Conservation (phyloP, 805 yeast species). For the Metschnikowia vanudenii region DNA sequence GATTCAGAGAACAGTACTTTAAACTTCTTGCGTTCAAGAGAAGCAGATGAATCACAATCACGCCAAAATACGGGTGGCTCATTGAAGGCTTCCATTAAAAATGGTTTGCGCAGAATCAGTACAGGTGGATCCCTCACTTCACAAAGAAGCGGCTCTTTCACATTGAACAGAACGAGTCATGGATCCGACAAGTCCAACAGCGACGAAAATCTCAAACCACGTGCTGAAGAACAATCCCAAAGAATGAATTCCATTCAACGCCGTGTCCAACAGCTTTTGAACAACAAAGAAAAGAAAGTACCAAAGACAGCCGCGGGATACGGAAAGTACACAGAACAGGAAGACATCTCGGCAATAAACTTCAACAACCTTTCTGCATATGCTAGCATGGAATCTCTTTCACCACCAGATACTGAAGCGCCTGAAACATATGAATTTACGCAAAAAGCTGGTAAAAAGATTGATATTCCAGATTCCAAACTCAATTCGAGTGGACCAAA, state of each 20-base stretch:
- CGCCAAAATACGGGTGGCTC: conserved; percentile 43
- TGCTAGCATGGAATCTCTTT: conserved; percentile 26
- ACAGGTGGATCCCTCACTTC: conserved; percentile 33
- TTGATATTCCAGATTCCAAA: background rate
- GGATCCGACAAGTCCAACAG: conserved; percentile 8
- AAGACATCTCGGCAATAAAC: conserved; percentile 22
- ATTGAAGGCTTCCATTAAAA: conserved; percentile 30
- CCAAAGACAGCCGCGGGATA: conserved; percentile 77
- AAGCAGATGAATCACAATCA: conserved; percentile 21
- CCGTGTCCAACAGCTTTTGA: conserved; percentile 52
- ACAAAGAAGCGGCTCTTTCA: conserved; percentile 16
- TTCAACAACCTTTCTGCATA: conserved; percentile 25
- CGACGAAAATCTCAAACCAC: conserved; percentile 7
- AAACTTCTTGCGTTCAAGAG: conserved; percentile 37
- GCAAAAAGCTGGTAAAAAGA: conserved; percentile 6
- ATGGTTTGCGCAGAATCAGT: conserved; percentile 38
- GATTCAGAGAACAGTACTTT: conserved; percentile 28
- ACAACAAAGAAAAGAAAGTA: conserved; percentile 35
- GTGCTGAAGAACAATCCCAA: conserved; percentile 1
- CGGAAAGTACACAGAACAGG: conserved; percentile 64
- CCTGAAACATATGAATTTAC: conserved; percentile 12
- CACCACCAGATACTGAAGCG: background rate
- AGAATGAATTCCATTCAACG: conserved; percentile 46
- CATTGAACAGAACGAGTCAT: conserved; percentile 4
- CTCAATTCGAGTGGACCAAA: background rate